Percentiles rank a stretch among this genome's conserved stretches.
Conservation (phyloP, 345 rosid species). For the Boechera stricta region DNA sequence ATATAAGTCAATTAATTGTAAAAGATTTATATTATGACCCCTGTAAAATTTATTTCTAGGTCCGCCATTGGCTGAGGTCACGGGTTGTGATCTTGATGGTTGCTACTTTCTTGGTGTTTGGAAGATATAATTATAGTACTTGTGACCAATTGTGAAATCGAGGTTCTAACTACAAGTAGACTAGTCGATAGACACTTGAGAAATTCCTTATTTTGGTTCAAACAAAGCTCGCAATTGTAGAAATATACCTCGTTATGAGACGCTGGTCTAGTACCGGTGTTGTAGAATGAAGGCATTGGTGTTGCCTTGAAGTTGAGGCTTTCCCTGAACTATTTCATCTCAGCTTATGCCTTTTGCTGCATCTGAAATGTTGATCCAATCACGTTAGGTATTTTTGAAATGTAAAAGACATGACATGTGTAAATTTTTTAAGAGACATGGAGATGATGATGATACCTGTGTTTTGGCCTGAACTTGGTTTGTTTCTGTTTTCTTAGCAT, state of each 20-base stretch:
- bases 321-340: slow-evolving; percentile 65
- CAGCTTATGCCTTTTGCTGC: slow-evolving; percentile 71
- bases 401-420: not conserved
- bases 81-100: slow-evolving; percentile 18
- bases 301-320: slow-evolving; percentile 87
- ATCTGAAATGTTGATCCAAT: slow-evolving; percentile 25
- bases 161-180: slow-evolving; percentile 5
- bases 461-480: slow-evolving; percentile 68
- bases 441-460: slow-evolving; percentile 55
- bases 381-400: not conserved
- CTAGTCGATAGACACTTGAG: not conserved
- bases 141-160: not conserved
- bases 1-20: too few relatives aligned
- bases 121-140: not conserved
- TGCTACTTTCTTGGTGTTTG: slow-evolving; percentile 7
- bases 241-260: slow-evolving; percentile 60
- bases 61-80: too few relatives aligned
- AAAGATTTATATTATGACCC: too few relatives aligned
- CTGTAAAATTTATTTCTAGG: too few relatives aligned
- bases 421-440: not conserved
- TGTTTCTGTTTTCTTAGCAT: slow-evolving; percentile 72
- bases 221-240: not conserved
- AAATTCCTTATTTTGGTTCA: not conserved
- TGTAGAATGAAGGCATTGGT: slow-evolving; percentile 92
- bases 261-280: slow-evolving; percentile 33